Conservation (phyloP, 139 green algal species). For the Chlorella sp. region DNA sequence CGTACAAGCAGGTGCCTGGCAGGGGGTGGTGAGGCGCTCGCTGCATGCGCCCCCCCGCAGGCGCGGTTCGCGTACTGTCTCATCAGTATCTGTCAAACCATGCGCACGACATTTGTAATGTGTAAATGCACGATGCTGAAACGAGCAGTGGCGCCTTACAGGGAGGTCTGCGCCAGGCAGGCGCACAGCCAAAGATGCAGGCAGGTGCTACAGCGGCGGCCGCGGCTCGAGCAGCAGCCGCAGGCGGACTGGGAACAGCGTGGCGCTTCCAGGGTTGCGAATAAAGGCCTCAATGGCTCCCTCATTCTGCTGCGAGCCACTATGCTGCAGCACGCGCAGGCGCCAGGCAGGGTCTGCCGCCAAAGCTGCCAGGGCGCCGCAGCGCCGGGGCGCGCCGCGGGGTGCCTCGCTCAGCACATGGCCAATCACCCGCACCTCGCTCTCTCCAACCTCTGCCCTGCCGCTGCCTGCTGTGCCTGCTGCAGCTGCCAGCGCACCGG, state of each 20-base stretch:
- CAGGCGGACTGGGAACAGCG: slow-evolving; percentile 32
- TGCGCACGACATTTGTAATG: too few species aligned
- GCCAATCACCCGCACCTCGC: slow-evolving; percentile 29
- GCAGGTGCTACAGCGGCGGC: too few species aligned
- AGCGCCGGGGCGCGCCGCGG: slow-evolving; percentile 25
- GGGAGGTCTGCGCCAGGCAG: too few species aligned
- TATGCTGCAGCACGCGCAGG: slow-evolving; percentile 35
- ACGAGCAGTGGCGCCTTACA: too few species aligned
- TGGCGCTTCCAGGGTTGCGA: slow-evolving; percentile 23
- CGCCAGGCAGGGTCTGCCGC: slow-evolving; percentile 8
- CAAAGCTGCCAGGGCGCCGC: slow-evolving; percentile 20
- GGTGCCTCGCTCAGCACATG: slow-evolving; percentile 39
- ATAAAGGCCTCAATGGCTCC: slow-evolving; percentile 5
- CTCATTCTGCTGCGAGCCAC: not conserved
- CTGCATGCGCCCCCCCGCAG: too few species aligned
- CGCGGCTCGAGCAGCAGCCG: not conserved
- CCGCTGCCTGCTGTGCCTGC: not conserved
- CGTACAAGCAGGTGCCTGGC: too few species aligned
- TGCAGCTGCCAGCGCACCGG: not conserved
- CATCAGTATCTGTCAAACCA: too few species aligned
- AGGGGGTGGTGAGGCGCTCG: too few species aligned
- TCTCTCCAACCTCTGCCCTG: not conserved
- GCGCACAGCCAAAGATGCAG: too few species aligned
- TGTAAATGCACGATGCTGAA: too few species aligned
- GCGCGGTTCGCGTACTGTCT: too few species aligned